Conservation (phyloP, 2,329 filamentous ascomycete species). For the Penicillium sp. region DNA sequence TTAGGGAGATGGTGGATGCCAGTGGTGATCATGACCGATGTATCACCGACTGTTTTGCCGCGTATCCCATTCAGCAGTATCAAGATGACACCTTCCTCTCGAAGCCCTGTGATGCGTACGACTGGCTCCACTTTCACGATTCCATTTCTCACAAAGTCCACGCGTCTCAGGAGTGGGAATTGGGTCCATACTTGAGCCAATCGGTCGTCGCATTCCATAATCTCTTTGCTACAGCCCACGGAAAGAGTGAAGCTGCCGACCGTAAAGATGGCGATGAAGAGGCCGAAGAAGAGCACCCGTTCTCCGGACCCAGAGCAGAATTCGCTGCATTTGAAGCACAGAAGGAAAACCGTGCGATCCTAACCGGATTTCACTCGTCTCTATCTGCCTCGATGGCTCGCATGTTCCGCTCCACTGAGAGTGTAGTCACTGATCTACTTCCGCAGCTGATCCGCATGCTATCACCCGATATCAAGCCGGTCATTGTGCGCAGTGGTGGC, state of each 20-base stretch:
- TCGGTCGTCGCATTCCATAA: slow-evolving; percentile 85
- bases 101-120: slow-evolving; percentile 81
- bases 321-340: slow-evolving; percentile 74
- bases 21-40: slow-evolving; percentile 60
- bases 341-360: slow-evolving; percentile 68
- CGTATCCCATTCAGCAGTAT: slow-evolving; percentile 80
- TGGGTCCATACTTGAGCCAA: slow-evolving; percentile 79
- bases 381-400: slow-evolving; percentile 68
- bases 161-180: slow-evolving; percentile 85
- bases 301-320: slow-evolving; percentile 75
- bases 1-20: slow-evolving; percentile 59
- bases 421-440: slow-evolving; percentile 73
- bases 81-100: slow-evolving; percentile 88
- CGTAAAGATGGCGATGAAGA: slow-evolving; percentile 42
- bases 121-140: slow-evolving; percentile 95
- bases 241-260: slow-evolving; percentile 45
- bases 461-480: slow-evolving; percentile 83
- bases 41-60: slow-evolving; percentile 68
- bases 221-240: slow-evolving; percentile 72
- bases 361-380: slow-evolving; percentile 67
- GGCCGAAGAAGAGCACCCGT: slow-evolving; percentile 58
- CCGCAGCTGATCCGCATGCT: slow-evolving; percentile 81
- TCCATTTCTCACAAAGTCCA: slow-evolving; percentile 71
- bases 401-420: slow-evolving; percentile 71
- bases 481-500: slow-evolving; percentile 69